Percentiles rank a stretch among this genome's conserved stretches.
Evolutionary conservation across 305 asterid species (phyloP).

Genomic region (Fraxinus latifolia): DNA sequence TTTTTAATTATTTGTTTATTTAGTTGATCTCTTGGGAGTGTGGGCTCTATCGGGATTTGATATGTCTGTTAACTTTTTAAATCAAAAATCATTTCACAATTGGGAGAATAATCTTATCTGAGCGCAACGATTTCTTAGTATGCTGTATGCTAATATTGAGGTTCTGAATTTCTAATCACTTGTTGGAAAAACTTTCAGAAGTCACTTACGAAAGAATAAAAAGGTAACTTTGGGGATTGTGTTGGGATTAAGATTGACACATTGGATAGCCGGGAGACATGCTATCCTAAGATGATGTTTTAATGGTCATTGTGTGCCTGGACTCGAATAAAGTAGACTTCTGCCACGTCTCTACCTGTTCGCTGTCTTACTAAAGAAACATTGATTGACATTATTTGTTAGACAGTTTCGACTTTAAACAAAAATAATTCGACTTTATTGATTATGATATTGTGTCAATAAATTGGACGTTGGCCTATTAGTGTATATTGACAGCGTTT

Average conservation of each 20-base stretch:
- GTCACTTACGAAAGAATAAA: background rate
- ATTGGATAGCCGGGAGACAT: background rate
- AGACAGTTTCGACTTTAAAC: background rate
- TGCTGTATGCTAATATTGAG: background rate
- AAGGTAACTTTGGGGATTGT: background rate
- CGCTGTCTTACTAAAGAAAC: background rate
- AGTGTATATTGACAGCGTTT: background rate
- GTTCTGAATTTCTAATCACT: background rate
- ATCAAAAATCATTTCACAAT: no score
- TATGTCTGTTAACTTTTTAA: background rate
- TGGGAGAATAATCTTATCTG: background rate
- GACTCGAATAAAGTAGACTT: background rate
- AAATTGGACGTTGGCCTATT: background rate
- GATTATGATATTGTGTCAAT: background rate
- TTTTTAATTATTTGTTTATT: no score
- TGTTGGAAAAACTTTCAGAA: background rate
- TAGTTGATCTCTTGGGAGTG: background rate
- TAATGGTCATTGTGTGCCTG: background rate
- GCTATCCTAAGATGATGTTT: background rate
- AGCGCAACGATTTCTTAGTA: background rate
- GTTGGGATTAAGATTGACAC: background rate
- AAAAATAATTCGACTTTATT: background rate
- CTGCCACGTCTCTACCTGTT: background rate
- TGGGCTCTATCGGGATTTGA: background rate
- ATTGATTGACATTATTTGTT: background rate